Evolutionary conservation across 768 basidiomycete genomes (phyloP).

Genomic region (Termitomyces sp.): DNA sequence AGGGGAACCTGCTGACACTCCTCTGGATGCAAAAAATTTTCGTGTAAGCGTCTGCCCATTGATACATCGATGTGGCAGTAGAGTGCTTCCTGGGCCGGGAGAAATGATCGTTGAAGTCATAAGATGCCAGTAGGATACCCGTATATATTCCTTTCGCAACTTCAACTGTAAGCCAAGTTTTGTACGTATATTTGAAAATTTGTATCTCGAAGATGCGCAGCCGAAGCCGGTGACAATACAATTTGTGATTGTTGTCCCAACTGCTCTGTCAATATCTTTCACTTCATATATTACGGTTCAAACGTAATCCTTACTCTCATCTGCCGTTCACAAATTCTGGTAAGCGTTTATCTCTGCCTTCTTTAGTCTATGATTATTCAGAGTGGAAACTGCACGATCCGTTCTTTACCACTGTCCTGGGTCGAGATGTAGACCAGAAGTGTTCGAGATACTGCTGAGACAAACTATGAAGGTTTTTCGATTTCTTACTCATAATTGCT

Average conservation of each 20-base stretch:
- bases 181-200: too few relatives aligned
- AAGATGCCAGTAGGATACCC: too few relatives aligned
- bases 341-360: background rate
- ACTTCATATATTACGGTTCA: background rate
- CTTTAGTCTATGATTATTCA: slow-evolving; percentile 64
- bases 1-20: too few relatives aligned
- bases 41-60: too few relatives aligned
- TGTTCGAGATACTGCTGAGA: slow-evolving; percentile 96
- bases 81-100: too few relatives aligned
- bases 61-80: too few relatives aligned
- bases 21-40: too few relatives aligned
- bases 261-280: background rate
- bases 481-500: background rate
- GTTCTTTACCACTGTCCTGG: slow-evolving; percentile 35
- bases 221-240: background rate
- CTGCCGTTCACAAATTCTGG: background rate
- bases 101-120: too few relatives aligned
- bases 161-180: too few relatives aligned
- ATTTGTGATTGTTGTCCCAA: slow-evolving; percentile 3
- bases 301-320: background rate
- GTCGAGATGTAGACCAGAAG: slow-evolving; percentile 68
- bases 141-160: too few relatives aligned
- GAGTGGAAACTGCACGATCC: slow-evolving; percentile 89
- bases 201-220: too few relatives aligned
- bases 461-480: slow-evolving; percentile 13